Evolutionary conservation across 805 yeast species (phyloP), one percentile per base, ranked within the genome.

Genomic region (Pichia occidentalis): DNA sequence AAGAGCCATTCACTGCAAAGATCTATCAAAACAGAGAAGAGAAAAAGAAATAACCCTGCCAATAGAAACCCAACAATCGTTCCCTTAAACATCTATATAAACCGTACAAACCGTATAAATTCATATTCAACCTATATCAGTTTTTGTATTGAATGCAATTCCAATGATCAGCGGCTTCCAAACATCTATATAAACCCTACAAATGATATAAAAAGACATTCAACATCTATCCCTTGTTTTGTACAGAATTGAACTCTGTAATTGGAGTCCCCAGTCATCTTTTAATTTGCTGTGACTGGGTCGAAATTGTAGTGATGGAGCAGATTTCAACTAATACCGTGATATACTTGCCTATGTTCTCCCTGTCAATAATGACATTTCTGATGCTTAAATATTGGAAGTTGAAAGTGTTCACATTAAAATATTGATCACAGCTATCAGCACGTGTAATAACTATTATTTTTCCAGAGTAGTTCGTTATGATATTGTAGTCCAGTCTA

Each of bases 1-100:
- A 92, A 63, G 98, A 90, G 56, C 98, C 98, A 12, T 92, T 88
- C 68, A 92, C 98, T 17, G 95, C 84, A 18, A 74, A 70, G 57
- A 92, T 92, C 45, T 92, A 92, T 54, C 83, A 90, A 11, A 48
- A 43, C 12, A 37, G 44, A 32, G 40, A 31, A 14, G 37, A 27
- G 19, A 35, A 38, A 24, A 32, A 29, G 29, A 36, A 40, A 21
- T 27, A 25, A n/a, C 19, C 25, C 23, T 31, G 14, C 17, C 26
- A 7, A 19, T 9, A 9, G 9, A 9, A 23, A 12, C 25, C 25
- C 25, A 10, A 23, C 25, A 23, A n/a, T n/a, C n/a, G n/a, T n/a
- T n/a, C n/a, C n/a, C n/a, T n/a, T n/a, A n/a, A n/a, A n/a, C 7
- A 8, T 13, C 19, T 22, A 21, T 12, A 6, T 16, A 16, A 21